Evolutionary conservation across 345 rosid genomes (phyloP).

Genomic region (Pistacia vera): DNA sequence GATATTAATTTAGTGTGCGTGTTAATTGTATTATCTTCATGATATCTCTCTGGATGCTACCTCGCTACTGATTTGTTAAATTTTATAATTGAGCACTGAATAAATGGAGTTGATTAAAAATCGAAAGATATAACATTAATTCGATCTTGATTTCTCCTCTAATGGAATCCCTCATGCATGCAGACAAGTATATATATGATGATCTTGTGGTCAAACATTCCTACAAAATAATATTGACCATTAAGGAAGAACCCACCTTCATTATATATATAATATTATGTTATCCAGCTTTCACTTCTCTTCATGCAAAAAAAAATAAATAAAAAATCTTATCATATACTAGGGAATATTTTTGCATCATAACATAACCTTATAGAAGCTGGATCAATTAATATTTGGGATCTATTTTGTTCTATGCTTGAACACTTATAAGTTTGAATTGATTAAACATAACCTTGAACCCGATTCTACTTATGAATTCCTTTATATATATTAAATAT

Average conservation of each 20-base stretch:
- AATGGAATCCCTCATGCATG: constrained; percentile 1
- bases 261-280: not conserved
- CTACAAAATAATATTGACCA: not conserved
- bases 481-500: too few relatives aligned
- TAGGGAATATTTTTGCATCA: not conserved
- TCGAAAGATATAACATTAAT: not conserved
- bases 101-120: not conserved
- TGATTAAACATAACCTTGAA: not conserved
- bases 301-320: not conserved
- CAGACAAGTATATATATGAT: not conserved
- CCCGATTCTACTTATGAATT: not conserved
- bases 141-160: not conserved
- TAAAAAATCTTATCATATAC: not conserved
- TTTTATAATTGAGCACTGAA: not conserved
- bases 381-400: not conserved
- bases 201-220: constrained; percentile 19
- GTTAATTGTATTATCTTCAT: too few relatives aligned
- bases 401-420: not conserved
- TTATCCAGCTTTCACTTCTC: not conserved
- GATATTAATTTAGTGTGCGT: too few relatives aligned
- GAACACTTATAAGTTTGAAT: not conserved
- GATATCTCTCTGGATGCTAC: not conserved
- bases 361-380: not conserved
- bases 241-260: not conserved
- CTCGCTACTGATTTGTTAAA: not conserved